Conservation (phyloP, 352 stramenopile species). For the Phytophthora podocarpi region DNA sequence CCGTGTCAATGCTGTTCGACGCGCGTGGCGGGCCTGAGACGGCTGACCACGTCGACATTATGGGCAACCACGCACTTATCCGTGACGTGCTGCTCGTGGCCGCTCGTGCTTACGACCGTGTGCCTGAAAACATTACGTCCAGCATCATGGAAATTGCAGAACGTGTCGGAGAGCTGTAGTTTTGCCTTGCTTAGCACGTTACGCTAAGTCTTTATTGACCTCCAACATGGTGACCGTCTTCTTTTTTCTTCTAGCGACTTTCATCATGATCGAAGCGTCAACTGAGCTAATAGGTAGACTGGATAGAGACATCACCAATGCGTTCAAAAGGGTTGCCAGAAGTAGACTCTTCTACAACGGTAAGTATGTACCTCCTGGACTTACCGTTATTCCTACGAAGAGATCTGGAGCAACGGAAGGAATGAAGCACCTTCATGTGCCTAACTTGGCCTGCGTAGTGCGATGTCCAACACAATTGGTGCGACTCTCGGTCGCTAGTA, state of each 20-base stretch:
- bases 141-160: constrained; percentile 68
- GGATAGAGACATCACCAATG: not conserved
- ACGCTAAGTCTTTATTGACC: constrained; percentile 15
- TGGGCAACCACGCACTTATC: constrained; percentile 94
- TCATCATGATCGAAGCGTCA: not conserved
- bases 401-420: constrained; percentile 6
- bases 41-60: constrained; percentile 95
- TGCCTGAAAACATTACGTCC: constrained; percentile 74
- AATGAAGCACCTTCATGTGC: constrained; percentile 6
- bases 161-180: constrained; percentile 52
- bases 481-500: not conserved
- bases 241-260: not conserved
- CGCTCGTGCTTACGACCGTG: constrained; percentile 67
- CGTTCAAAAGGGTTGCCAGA: constrained; percentile 13
- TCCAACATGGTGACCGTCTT: not conserved
- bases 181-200: not conserved
- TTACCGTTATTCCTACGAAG: constrained; percentile 1
- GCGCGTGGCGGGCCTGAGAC: constrained; percentile 71
- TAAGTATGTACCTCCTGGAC: not conserved
- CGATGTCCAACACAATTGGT: not conserved
- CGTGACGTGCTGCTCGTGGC: constrained; percentile 70
- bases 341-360: constrained; percentile 2
- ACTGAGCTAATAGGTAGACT: too few species aligned
- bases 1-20: constrained; percentile 79
- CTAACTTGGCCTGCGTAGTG: not conserved